These are phyloP conservation scores for Zarea fungicola DNA, from an alignment of 2,329 filamentous ascomycete genomes.

Conservation along the genomic window DNA sequence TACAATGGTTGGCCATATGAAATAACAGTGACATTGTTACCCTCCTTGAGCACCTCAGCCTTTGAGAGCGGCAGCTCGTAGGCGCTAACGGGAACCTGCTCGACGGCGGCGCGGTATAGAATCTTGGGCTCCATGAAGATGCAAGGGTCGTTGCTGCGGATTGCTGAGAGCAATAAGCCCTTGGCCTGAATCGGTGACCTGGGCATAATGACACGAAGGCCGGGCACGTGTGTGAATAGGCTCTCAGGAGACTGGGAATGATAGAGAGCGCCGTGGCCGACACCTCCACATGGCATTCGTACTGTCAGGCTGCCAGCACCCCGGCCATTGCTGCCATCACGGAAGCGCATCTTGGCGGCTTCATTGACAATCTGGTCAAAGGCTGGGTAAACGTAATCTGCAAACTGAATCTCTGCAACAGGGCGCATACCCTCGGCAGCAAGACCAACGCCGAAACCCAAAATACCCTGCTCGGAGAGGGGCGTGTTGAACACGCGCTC, in stretches of 20 bases:
- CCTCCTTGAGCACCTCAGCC: constrained; percentile 76
- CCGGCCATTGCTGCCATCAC: constrained; percentile 54
- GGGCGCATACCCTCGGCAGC: constrained; percentile 90
- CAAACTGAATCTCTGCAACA: constrained; percentile 92
- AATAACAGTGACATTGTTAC: constrained; percentile 74
- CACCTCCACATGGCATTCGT: constrained; percentile 83
- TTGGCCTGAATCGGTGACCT: constrained; percentile 85
- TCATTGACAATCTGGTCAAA: constrained; percentile 95
- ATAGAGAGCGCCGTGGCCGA: constrained; percentile 83
- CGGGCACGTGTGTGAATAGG: constrained; percentile 83
- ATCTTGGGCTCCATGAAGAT: constrained; percentile 95
- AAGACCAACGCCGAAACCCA: constrained; percentile 87
- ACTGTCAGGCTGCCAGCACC: constrained; percentile 76
- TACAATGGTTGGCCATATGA: constrained; percentile 90
- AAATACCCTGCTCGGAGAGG: constrained; percentile 86
- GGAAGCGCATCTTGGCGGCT: constrained; percentile 80
- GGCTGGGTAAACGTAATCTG: constrained; percentile 88
- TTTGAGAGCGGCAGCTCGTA: constrained; percentile 83
- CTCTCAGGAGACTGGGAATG: constrained; percentile 88
- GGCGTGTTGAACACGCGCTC: constrained; percentile 96
- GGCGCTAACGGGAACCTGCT: constrained; percentile 76
- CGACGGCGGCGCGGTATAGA: constrained; percentile 83
- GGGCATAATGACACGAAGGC: constrained; percentile 78
- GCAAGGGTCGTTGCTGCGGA: constrained; percentile 78
- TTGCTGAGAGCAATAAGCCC: constrained; percentile 71